Base-by-base conservation (phyloP, 192 early-diverging fungal genomes). In the Backusella parvicylindrica region DNA sequence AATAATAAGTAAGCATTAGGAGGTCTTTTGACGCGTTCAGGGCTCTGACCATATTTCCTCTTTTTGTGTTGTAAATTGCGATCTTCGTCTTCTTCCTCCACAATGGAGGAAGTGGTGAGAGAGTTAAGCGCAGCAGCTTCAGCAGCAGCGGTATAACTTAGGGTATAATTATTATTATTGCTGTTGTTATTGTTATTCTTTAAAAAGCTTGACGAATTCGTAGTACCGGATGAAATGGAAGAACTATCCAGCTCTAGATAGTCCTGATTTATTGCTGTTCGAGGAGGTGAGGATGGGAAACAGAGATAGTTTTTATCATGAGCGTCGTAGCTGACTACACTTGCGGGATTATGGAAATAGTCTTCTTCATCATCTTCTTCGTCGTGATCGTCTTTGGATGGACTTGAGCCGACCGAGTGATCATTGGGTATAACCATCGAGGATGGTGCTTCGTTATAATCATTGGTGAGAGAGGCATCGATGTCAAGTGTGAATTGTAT, bases 1-100 rank as follows among this genome's bases (percentile, higher is more conserved):
- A 88, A 90, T 31, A 90, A 78, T 40, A 90, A 63, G 66, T 89
- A 90, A 12, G 85, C 86, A 71, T 89, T 90, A 56, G 86, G 86
- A 15, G 87, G 87, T 36, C 88, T 78, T 73, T 86, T 89, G 23
- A 88, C 73, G 41, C 84, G 74, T 66, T 73, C 72, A 21, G 72
- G 72, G 4, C 21, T 26, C 31, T 84, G 41, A 0, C 56, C 70
- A 41, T 70, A 73, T 43, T 73, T 73, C 21, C 60, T 63, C 23
- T 72, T 63, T 7, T 30, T 26, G 6, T 56, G 53, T 31, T 49
- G 41, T n/a, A 49, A 21, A 26, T 68, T 68, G 33, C 36, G 32
- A 70, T 47, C 41, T 16, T 37, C 23, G 7, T 41, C 15, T 0
- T 13, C 21, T 28, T 70, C 41, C 2, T 70, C 36, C 5, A 36